These are phyloP conservation scores for Sutorius australiensis DNA, from an alignment of 768 basidiomycete genomes.

Conservation along the genomic window DNA sequence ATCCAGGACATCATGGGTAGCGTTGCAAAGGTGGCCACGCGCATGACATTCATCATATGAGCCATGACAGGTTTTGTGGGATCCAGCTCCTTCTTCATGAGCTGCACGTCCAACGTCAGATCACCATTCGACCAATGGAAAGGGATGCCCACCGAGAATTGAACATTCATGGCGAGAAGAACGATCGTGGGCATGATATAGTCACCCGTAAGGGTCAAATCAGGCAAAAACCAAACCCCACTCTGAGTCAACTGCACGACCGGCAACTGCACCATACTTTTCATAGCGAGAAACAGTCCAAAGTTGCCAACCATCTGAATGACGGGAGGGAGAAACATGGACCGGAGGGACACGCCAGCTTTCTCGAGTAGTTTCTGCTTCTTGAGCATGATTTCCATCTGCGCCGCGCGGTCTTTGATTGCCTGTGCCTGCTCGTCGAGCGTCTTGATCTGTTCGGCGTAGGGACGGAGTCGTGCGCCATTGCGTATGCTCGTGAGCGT, in stretches of 20 bases:
- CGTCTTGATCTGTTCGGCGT: constrained; percentile 48
- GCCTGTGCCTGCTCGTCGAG: constrained; percentile 42
- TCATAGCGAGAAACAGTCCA: constrained; percentile 79
- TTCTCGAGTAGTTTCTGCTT: constrained; percentile 54
- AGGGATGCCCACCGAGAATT: constrained; percentile 55
- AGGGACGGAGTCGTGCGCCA: constrained; percentile 39
- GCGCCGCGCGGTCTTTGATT: constrained; percentile 36
- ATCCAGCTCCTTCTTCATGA: constrained; percentile 54
- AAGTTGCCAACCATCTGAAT: constrained; percentile 75
- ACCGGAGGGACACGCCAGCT: constrained; percentile 59
- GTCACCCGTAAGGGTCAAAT: constrained; percentile 80
- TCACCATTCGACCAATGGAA: not conserved
- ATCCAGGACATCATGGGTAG: constrained; percentile 54
- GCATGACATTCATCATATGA: constrained; percentile 67
- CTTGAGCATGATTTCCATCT: constrained; percentile 43
- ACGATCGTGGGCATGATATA: constrained; percentile 63
- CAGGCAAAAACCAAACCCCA: constrained; percentile 68
- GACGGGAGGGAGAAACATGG: constrained; percentile 53
- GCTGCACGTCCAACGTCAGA: constrained; percentile 21
- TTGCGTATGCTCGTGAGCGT: constrained; percentile 54
- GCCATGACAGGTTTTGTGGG: constrained; percentile 49
- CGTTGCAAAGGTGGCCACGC: constrained; percentile 49
- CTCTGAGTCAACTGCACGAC: constrained; percentile 73
- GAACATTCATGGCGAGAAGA: constrained; percentile 59
- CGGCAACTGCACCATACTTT: constrained; percentile 65